Conservation (phyloP, 768 basidiomycete species). For the Mycena rebaudengoi region DNA sequence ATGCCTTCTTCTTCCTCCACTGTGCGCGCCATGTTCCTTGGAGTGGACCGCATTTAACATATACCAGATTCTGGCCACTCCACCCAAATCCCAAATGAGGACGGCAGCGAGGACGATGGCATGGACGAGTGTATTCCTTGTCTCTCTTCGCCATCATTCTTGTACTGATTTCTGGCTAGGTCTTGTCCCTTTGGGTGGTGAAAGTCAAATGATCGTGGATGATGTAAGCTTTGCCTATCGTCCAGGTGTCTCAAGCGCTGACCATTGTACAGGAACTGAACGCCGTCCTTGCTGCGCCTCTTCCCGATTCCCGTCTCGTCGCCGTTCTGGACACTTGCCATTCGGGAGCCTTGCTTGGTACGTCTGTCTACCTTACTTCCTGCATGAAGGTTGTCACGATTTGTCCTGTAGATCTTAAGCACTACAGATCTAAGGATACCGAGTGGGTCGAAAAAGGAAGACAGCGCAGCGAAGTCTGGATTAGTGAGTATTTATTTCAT, state of each 20-base stretch:
- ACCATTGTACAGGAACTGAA: conserved; percentile 10
- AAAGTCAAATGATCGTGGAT: conserved; percentile 4
- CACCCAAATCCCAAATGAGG: not conserved
- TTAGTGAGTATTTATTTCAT: too few relatives aligned
- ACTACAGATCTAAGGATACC: conserved; percentile 21
- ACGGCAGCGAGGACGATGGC: conserved; percentile 18
- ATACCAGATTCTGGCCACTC: conserved; percentile 14
- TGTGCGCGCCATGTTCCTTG: conserved; percentile 21
- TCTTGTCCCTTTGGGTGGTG: conserved; percentile 1
- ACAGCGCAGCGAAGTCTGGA: too few relatives aligned
- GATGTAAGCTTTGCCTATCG: not conserved
- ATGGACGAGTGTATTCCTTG: conserved; percentile 10
- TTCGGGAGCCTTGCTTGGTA: conserved; percentile 19
- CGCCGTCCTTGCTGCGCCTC: not conserved
- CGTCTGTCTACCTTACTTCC: not conserved
- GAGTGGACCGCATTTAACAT: not conserved
- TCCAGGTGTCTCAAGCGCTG: not conserved
- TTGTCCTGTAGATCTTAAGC: conserved; percentile 9
- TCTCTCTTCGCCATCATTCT: not conserved
- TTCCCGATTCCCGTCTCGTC: conserved; percentile 18
- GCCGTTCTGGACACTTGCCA: conserved; percentile 21
- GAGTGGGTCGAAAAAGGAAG: too few relatives aligned
- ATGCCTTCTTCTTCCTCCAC: conserved; percentile 30
- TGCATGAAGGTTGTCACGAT: not conserved
- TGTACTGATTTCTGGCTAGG: too few relatives aligned